Evolutionary conservation across 1,284 basidiomycete genomes (phyloP), one percentile per base, ranked within the genome.

Genomic region (Naganishia albida): DNA sequence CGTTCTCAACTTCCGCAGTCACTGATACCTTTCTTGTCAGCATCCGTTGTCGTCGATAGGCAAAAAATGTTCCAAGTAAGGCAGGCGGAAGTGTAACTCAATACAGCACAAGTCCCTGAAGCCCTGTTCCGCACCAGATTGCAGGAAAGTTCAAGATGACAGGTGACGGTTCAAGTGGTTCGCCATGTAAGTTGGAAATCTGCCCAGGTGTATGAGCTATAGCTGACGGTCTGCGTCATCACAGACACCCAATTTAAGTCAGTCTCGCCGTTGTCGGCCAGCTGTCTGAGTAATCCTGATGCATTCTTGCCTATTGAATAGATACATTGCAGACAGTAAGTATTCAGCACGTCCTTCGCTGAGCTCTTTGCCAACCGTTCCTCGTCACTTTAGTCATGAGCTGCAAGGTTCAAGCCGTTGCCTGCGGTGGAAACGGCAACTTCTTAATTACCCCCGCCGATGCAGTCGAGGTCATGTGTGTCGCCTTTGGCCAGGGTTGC

Each of bases 351-450:
- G 3, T 43, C 12, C 63, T 42, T 28, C 57, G 40, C 26, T 42
- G 38, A 55, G 51, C 52, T 28, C 6, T 34, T 30, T 53, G 38
- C 20, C 23, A 12, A 48, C 4, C 3, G 6, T 48, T 23, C 23
- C 20, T 7, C 20, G 13, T 4, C 40, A 25, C 6, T 25, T 8
- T 52, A 72, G 60, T 55, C 66, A 88, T 87, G 85, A 86, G 84
- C 6, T 91, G 88, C 78, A 89, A 89, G 72, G 84, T 89, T 20
- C 78, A 80, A 40, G 81, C 84, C 16, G 87, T 85, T 0, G 82
- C 85, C 13, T 87, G 87, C 50, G 94, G 94, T 25, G 92, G 92
- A 18, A 90, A 93, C n/a, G 93, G 92, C 0, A 89, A 94, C 72
- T 94, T 91, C 81, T 83, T 88, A 20, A 82, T 89, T 18, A 86